Evolutionary conservation across 495 filamentous ascomycete genomes (phyloP).

Genomic region (Xylaria intraflava): DNA sequence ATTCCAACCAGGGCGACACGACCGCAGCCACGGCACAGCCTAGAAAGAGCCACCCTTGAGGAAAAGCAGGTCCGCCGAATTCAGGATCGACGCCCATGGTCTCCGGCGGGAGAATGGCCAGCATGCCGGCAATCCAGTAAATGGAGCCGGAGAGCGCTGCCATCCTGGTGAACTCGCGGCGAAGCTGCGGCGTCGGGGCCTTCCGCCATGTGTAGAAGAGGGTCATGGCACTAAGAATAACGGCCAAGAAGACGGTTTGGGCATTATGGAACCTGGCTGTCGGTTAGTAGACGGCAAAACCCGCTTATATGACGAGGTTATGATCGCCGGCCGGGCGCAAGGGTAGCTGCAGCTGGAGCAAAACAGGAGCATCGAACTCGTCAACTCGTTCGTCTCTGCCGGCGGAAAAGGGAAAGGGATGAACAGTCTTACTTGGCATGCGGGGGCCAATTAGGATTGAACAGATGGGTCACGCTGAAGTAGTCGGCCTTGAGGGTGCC

Average conservation of each 20-base stretch:
- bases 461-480: conserved; percentile 44
- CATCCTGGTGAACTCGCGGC: conserved; percentile 27
- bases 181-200: conserved; percentile 15
- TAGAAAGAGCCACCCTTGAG: conserved; percentile 37
- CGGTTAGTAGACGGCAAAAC: not conserved
- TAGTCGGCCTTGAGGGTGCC: conserved; percentile 42
- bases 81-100: conserved; percentile 47
- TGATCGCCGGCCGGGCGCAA: not conserved
- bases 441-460: conserved; percentile 49
- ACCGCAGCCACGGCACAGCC: not conserved
- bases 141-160: conserved; percentile 42
- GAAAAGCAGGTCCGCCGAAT: conserved; percentile 44
- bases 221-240: conserved; percentile 38
- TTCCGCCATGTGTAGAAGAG: conserved; percentile 44
- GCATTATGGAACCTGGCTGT: conserved; percentile 45
- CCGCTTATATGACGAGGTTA: not conserved
- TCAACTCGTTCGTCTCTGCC: too few relatives aligned
- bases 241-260: conserved; percentile 47
- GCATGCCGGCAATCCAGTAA: conserved; percentile 47
- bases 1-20: not conserved
- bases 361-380: not conserved
- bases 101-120: conserved; percentile 44
- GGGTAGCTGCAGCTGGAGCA: not conserved
- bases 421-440: conserved; percentile 39
- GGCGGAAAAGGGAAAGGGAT: not conserved